A percentile compares a stretch with the other conserved stretches of the same genome.
Evolutionary conservation across 768 basidiomycete species (phyloP).

Genomic region (Hygrocybe punicea): DNA sequence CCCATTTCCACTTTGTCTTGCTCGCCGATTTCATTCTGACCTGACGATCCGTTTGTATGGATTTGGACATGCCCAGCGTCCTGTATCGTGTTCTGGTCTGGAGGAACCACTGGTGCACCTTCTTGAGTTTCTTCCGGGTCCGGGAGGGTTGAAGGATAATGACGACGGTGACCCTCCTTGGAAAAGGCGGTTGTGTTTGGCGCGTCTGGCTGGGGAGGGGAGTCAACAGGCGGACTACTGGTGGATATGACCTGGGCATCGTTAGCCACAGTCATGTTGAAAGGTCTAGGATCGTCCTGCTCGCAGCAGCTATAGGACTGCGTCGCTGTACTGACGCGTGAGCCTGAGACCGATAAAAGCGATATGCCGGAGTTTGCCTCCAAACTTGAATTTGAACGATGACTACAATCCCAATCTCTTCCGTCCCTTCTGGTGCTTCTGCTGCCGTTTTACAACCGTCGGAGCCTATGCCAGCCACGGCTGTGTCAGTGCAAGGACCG

Average conservation of each 20-base stretch:
- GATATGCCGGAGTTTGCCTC: background rate
- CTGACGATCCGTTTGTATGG: background rate
- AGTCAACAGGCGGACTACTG: background rate
- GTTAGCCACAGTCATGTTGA: background rate
- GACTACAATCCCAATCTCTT: conserved; percentile 14
- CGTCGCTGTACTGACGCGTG: background rate
- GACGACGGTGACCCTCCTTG: background rate
- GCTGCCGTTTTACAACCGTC: conserved; percentile 78
- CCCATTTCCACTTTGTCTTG: background rate
- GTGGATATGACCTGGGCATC: background rate
- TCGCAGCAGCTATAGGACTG: background rate
- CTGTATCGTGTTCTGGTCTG: background rate
- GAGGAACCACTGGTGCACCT: background rate
- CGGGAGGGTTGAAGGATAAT: too few relatives aligned
- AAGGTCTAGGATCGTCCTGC: background rate
- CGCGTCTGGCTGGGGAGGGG: background rate
- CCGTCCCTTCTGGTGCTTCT: conserved; percentile 57
- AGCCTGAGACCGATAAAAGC: too few relatives aligned
- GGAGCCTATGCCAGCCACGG: conserved; percentile 60
- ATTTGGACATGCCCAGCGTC: background rate
- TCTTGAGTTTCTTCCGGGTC: background rate
- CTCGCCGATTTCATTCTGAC: too few relatives aligned
- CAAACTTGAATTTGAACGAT: background rate
- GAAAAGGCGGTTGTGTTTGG: background rate
- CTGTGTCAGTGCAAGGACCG: conserved; percentile 79